phyloP scores from a whole-genome alignment of 176 grass and related monocot species.

The Secale cereale region DNA sequence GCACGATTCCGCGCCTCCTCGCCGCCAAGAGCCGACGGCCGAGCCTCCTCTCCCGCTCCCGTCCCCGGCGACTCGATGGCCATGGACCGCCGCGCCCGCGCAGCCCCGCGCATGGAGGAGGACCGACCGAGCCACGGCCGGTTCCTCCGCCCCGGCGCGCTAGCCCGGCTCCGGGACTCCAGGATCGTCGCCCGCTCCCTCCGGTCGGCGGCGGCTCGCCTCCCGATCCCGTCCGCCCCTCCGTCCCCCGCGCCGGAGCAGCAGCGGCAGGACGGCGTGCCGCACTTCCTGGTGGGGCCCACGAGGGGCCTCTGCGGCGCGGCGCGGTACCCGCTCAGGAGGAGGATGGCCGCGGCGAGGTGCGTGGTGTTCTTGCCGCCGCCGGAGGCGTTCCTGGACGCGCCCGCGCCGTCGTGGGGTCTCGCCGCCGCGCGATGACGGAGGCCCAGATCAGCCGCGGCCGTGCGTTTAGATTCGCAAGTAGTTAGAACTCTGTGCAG shows the following conservation, averaged over 20 bases:
- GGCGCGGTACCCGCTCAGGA: slow-evolving; percentile 50
- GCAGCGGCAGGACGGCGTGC: slow-evolving; percentile 12
- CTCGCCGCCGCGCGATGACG: slow-evolving; percentile 23
- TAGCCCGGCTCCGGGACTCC: slow-evolving; percentile 78
- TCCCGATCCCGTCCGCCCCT: not conserved
- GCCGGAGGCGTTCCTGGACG: not conserved
- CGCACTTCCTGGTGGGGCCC: slow-evolving; percentile 37
- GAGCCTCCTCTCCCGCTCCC: not conserved
- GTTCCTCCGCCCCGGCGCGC: slow-evolving; percentile 83
- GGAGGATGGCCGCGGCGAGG: slow-evolving; percentile 66
- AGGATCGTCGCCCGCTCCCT: slow-evolving; percentile 68
- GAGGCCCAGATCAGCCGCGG: not conserved
- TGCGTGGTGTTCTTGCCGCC: slow-evolving; percentile 44
- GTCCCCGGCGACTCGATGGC: slow-evolving; percentile 1
- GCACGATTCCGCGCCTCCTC: not conserved
- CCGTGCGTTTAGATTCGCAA: not conserved
- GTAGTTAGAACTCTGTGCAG: slow-evolving; percentile 12
- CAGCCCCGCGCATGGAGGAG: slow-evolving; percentile 13
- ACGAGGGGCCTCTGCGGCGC: slow-evolving; percentile 26
- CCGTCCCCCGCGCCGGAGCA: slow-evolving; percentile 18
- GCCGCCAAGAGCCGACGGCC: not conserved
- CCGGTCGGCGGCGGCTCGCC: slow-evolving; percentile 35
- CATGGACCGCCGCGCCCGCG: slow-evolving; percentile 39
- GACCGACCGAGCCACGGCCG: slow-evolving; percentile 28
- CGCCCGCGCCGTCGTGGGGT: slow-evolving; percentile 20